Percentiles rank a stretch among this genome's conserved stretches.
Conservation (phyloP, 768 basidiomycete genomes). For the Filobasidium wieringae region DNA sequence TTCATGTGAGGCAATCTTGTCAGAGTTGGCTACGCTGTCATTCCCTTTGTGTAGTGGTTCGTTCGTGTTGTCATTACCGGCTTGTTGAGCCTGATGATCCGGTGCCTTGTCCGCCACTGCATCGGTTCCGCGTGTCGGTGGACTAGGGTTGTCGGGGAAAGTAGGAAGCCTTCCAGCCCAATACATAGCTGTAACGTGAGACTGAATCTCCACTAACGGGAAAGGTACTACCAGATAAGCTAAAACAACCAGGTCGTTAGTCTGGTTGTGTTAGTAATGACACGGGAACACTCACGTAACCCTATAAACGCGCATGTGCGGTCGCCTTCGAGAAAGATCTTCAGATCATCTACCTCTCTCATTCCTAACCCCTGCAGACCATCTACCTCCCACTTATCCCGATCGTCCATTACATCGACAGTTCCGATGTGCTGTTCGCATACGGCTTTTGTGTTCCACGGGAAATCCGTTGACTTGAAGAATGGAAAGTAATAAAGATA, state of each 20-base stretch:
- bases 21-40: not conserved
- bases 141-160: slow-evolving; percentile 20
- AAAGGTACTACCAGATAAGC: slow-evolving; percentile 52
- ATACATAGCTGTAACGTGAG: slow-evolving; percentile 40
- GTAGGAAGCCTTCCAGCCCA: slow-evolving; percentile 30
- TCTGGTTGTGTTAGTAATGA: not conserved
- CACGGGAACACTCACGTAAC: slow-evolving; percentile 24
- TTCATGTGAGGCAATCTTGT: not conserved
- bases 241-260: not conserved
- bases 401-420: slow-evolving; percentile 14
- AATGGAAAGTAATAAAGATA: slow-evolving; percentile 40
- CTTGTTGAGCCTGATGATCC: not conserved
- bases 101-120: not conserved
- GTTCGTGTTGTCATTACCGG: slow-evolving; percentile 7
- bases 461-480: slow-evolving; percentile 24
- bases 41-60: not conserved
- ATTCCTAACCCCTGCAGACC: slow-evolving; percentile 33
- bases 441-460: slow-evolving; percentile 24
- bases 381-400: slow-evolving; percentile 23
- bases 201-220: slow-evolving; percentile 68
- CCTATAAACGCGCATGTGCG: slow-evolving; percentile 34
- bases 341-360: slow-evolving; percentile 34
- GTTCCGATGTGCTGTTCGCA: slow-evolving; percentile 14
- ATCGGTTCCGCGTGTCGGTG: slow-evolving; percentile 19
- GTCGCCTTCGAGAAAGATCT: slow-evolving; percentile 38